Evolutionary conservation across 768 basidiomycete genomes (phyloP), one percentile per base, ranked within the genome.

Genomic region (Asterophora parasitica): DNA sequence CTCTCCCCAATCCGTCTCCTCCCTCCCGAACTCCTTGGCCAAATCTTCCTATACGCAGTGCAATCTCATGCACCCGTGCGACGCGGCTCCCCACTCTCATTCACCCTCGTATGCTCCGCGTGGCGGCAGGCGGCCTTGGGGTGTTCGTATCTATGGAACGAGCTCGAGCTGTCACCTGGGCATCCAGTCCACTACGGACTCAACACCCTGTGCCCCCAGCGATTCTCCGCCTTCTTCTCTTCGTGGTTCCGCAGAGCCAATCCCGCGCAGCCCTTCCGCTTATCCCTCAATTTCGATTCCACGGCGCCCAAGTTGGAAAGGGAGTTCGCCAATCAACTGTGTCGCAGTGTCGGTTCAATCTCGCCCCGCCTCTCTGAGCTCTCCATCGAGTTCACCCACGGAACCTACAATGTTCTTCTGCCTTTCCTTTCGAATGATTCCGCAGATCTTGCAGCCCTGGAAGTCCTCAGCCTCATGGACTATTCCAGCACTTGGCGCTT

Each of bases 31-130:
- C 13, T 50, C 31, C 39, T 50, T 16, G 33, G 12, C 4, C 44
- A 38, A 11, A 50, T 50, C 1, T 45, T 50, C 17, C 8, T 13
- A 11, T 50, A 38, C 28, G 27, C 31, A 8, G 32, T 23, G 23
- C 3, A 3, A 23, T 23, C 6, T 23, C 23, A 23, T 23, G 23
- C 23, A 23, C 23, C 3, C 6, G 23, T 23, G 23, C 23, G 23
- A 23, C 23, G 44, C 4, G 4, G 9, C 26, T 45, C 49, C 4
- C 49, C 49, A 23, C 23, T 23, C 6, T 23, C 23, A 23, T 23
- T 23, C 23, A 40, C 43, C 10, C 49, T 45, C 7, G 49, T 50
- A 15, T 45, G 49, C 33, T 39, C 36, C n/a, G 3, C 39, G 7
- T 50, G 49, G 49, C 30, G 44, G 23, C 28, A 2, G 9, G 37